Base-by-base conservation (phyloP, 1,284 basidiomycete genomes). In the Apiotrichum montevideense region DNA sequence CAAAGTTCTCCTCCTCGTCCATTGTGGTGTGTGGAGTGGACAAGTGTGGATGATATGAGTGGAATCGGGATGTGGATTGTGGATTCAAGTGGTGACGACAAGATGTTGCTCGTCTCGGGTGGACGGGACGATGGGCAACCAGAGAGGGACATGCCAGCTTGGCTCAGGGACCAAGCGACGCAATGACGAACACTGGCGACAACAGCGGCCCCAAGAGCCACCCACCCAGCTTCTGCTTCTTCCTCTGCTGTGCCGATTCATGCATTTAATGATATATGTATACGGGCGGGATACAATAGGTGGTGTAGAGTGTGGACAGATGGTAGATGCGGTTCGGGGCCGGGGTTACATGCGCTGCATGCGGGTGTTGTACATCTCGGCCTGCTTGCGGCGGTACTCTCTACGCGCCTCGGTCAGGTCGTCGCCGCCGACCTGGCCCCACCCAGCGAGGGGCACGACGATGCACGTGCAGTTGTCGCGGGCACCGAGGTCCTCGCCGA, bases 381-480 rank as follows among this genome's bases (percentile, higher is more conserved):
- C 85, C 79, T 89, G 86, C 53, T 80, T 79, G 55, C 83, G 77
- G 65, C 90, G 79, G 71, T 90, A 95, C 69, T 92, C 86, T 55
- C 93, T 79, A 51, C 94, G 78, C 44, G 85, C 85, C 62, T 84
- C 84, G 0, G 93, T 97, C 60, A 80, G 79, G 71, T 98, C 95
- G 47, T 61, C 64, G 7, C 77, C 93, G 15, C 79, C 80, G 2
- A 90, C 81, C 58, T 85, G 83, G 3, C 88, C 90, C 95, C 95
- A 98, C 8, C 93, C 93, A 8, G 87, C 83, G 7, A 98, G 82
- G 5, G 95, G 95, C 9, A 98, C 83, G n/a, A 97, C 89, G 50
- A 98, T 81, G 10, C 85, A 90, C 1, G 93, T 96, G 51, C 87
- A 84, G 72, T 98, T 98, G 71, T 98, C 95, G 62, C 90, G 87